These are phyloP conservation scores for Rhodomyrtus tomentosa DNA, from an alignment of 345 rosid species.

Conservation along the genomic window DNA sequence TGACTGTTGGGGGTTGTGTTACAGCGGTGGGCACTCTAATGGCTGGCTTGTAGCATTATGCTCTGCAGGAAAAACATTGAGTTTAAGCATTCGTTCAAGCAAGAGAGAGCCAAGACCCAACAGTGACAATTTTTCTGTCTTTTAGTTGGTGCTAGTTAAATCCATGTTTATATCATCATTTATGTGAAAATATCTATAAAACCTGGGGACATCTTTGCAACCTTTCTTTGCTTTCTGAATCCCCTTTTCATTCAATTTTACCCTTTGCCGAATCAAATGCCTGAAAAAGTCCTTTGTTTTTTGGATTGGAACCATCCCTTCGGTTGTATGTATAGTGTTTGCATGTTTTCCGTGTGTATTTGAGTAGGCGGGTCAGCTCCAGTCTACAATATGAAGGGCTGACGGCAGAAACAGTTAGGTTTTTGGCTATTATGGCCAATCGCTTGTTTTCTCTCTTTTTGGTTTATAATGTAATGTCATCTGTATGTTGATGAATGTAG, in stretches of 20 bases:
- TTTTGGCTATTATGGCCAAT: neutral
- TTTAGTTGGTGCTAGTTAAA: neutral
- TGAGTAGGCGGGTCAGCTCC: neutral
- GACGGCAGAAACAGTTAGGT: neutral
- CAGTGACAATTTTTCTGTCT: neutral
- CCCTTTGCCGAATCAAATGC: too few relatives aligned
- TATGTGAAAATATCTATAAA: neutral
- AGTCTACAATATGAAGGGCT: neutral
- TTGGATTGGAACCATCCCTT: too few relatives aligned
- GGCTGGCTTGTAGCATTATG: neutral
- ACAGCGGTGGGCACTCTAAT: neutral
- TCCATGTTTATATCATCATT: neutral
- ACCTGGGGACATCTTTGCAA: neutral
- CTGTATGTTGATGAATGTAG: neutral
- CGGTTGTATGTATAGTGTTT: neutral
- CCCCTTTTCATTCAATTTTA: too few relatives aligned
- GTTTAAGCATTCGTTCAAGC: neutral
- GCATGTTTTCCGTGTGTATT: neutral
- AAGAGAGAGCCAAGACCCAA: neutral
- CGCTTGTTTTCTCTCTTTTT: neutral
- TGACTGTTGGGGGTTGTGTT: neutral
- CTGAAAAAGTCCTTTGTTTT: too few relatives aligned
- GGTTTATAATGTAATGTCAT: neutral
- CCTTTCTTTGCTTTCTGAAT: neutral
- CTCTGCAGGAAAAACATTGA: neutral